A percentile compares a stretch with the other conserved stretches of the same genome.
Conservation (phyloP, 306 rosid species). For the Fragaria iinumae region DNA sequence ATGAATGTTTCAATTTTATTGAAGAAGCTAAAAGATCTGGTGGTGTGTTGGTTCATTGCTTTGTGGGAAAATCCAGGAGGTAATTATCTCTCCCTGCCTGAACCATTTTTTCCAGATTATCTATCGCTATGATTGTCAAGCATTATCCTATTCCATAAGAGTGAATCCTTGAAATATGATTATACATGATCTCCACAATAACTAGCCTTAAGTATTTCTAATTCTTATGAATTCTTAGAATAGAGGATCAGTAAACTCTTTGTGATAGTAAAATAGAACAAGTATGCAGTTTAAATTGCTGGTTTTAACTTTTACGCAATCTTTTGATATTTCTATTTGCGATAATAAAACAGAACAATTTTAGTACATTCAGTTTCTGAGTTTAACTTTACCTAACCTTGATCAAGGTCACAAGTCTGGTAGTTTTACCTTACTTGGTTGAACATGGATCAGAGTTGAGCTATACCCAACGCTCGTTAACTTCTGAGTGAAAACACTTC, state of each 20-base stretch:
- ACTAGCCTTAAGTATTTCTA: not conserved
- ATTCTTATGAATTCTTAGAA: not conserved
- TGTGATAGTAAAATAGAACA: not conserved
- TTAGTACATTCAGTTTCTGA: not conserved
- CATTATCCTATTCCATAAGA: not conserved
- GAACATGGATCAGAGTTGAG: not conserved
- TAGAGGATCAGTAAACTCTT: not conserved
- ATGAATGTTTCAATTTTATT: slow-evolving; percentile 67
- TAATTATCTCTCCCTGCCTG: slow-evolving; percentile 31
- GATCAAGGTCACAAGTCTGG: not conserved
- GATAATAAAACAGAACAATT: not conserved
- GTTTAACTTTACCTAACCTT: not conserved
- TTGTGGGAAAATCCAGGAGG: slow-evolving; percentile 91
- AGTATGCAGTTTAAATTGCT: not conserved
- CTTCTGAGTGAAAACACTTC: not conserved
- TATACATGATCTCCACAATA: not conserved
- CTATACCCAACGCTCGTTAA: not conserved
- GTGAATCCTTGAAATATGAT: not conserved
- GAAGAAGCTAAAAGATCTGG: slow-evolving; percentile 63
- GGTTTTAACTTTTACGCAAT: not conserved
- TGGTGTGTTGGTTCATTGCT: slow-evolving; percentile 78
- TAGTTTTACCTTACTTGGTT: not conserved
- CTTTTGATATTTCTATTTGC: not conserved
- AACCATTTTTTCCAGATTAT: slow-evolving; percentile 15
- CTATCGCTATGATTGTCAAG: not conserved